Conservation (phyloP, 2,329 filamentous ascomycete genomes). For the Neofusicoccum laricinum region DNA sequence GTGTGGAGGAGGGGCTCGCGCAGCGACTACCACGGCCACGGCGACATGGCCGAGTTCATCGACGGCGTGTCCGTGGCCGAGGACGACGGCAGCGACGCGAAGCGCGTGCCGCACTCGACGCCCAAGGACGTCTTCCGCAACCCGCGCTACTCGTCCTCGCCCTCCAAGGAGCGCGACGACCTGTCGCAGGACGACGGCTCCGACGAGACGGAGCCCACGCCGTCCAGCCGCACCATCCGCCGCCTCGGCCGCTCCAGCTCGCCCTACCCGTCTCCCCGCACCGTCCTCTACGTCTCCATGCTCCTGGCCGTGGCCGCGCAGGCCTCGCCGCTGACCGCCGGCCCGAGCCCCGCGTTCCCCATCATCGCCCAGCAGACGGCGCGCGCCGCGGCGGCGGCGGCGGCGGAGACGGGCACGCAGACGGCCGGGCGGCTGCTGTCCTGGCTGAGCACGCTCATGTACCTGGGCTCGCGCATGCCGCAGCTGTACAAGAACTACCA, state of each 20-base stretch:
- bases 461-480: conserved; percentile 41
- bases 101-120: conserved; percentile 24
- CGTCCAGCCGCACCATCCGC: conserved; percentile 27
- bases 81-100: background rate
- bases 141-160: conserved; percentile 21
- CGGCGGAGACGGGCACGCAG: conserved; percentile 24
- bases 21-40: conserved; percentile 20
- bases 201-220: background rate
- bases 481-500: conserved; percentile 65
- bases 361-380: conserved; percentile 20
- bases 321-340: conserved; percentile 30
- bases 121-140: conserved; percentile 35
- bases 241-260: conserved; percentile 38
- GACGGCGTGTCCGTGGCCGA: conserved; percentile 21
- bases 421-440: conserved; percentile 37
- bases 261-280: conserved; percentile 45
- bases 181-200: background rate
- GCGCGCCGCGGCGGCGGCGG: conserved; percentile 19
- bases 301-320: conserved; percentile 42
- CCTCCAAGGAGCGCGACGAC: conserved; percentile 9
- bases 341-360: conserved; percentile 24
- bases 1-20: conserved; percentile 13
- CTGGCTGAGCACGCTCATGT: conserved; percentile 38
- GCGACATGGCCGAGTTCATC: conserved; percentile 30
- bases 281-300: conserved; percentile 46